Evolutionary conservation across 139 green algal genomes (phyloP), one percentile per base, ranked within the genome.

Genomic region (Volvox reticuliferus): DNA sequence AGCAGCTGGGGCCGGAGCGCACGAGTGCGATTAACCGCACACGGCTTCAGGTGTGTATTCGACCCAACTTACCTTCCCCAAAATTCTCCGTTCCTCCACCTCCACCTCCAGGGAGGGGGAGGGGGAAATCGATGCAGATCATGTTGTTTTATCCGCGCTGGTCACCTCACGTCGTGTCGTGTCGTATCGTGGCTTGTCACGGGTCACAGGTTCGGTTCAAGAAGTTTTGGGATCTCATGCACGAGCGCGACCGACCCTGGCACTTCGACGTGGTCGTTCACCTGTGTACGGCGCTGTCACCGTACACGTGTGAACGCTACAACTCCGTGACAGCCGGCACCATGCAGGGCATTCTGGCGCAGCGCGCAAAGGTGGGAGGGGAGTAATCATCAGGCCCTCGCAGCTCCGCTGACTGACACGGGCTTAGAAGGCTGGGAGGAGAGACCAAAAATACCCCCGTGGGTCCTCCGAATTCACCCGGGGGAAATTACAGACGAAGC

Each of bases 221-320:
- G 32, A 91, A 91, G 85, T 94, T 93, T 86, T 94, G 89, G 92
- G 92, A 87, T 55, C 82, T 94, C 35, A 94, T 94, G 92, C 44
- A 94, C 79, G 92, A 94, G 73, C 22, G 16, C 26, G 92, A 92
- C 75, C 89, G 92, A 19, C 89, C 92, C n/a, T 94, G 92, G 92
- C 92, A 94, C 36, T 91, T 75, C 36, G 86, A 78, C 37, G 32
- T 69, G 0, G 62, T 94, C 24, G 68, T 93, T 30, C 80, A 92
- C 92, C 86, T 93, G 63, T 93, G 89, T 69, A 83, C 73, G 30
- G 73, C 19, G 16, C 73, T 90, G 50, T 76, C 71, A 44, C 86
- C 86, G 86, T 90, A 90, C 86, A 90, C 16, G 17, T 90, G 86
- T 71, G 22, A 17, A 22, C 26, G 26, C 26, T 90, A 90, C 86